Percentiles rank a stretch among this genome's conserved stretches.
Conservation (phyloP, 2,329 filamentous ascomycete genomes). For the Claviceps quebecensis region DNA sequence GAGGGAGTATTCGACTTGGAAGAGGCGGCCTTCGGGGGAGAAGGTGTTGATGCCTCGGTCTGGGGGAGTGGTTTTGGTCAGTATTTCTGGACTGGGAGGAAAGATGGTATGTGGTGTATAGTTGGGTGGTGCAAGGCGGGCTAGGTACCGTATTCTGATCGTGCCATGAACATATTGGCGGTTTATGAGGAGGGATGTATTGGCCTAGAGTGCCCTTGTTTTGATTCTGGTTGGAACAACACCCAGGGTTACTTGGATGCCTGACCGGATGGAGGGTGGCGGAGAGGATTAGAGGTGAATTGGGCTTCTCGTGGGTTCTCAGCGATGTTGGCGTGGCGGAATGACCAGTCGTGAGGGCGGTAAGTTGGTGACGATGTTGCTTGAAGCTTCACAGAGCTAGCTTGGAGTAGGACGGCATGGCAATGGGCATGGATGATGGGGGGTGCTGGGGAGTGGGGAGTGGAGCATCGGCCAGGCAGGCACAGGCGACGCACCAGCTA, state of each 20-base stretch:
- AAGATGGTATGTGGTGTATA: too few relatives aligned
- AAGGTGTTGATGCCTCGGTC: slow-evolving; percentile 99
- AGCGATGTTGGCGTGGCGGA: background rate
- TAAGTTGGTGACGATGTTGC: background rate
- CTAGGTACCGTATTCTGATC: slow-evolving; percentile 87
- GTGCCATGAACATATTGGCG: slow-evolving; percentile 95
- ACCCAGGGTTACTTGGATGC: background rate
- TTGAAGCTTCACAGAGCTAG: slow-evolving; percentile 1
- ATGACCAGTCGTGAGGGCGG: background rate
- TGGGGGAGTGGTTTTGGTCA: slow-evolving; percentile 20
- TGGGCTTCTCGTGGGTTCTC: background rate
- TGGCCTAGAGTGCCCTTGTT: background rate
- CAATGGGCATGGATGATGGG: background rate
- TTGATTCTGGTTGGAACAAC: background rate
- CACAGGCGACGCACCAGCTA: background rate
- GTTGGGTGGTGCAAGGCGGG: background rate
- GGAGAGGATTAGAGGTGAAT: background rate
- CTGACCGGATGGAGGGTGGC: too few relatives aligned
- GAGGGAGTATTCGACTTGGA: slow-evolving; percentile 99
- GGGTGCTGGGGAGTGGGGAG: slow-evolving; percentile 18
- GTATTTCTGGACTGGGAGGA: background rate
- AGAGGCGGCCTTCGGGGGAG: slow-evolving; percentile 97
- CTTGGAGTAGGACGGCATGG: background rate
- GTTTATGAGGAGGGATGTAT: slow-evolving; percentile 16
- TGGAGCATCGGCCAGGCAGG: slow-evolving; percentile 20